Evolutionary conservation across 2,329 filamentous ascomycete species (phyloP).

Genomic region (Leptographium wingfieldii): DNA sequence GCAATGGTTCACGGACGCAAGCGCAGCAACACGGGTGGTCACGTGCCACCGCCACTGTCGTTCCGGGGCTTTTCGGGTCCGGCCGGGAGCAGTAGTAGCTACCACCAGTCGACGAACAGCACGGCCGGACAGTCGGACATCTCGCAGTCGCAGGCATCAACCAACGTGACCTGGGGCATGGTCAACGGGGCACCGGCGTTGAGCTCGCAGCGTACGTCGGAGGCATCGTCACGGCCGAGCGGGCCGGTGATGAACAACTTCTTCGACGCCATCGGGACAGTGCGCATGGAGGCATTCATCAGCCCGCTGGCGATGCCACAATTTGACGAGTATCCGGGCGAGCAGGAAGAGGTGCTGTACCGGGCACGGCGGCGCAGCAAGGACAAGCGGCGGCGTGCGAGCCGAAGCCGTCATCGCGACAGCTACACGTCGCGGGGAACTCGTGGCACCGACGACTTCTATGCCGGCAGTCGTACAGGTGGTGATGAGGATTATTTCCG

Average conservation of each 20-base stretch:
- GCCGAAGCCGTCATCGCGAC: slow-evolving; percentile 38
- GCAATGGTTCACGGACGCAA: slow-evolving; percentile 58
- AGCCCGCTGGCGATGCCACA: slow-evolving; percentile 38
- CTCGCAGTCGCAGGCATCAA: slow-evolving; percentile 31
- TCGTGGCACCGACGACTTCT: slow-evolving; percentile 34
- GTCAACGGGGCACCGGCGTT: slow-evolving; percentile 3
- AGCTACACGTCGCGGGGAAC: slow-evolving; percentile 34
- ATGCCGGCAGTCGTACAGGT: slow-evolving; percentile 32
- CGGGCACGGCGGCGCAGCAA: slow-evolving; percentile 40
- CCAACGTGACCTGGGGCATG: slow-evolving; percentile 23
- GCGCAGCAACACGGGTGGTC: slow-evolving; percentile 77
- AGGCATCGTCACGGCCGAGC: slow-evolving; percentile 37
- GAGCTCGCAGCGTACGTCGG: slow-evolving; percentile 38
- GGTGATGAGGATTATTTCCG: slow-evolving; percentile 42
- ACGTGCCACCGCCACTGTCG: slow-evolving; percentile 54
- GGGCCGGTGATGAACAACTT: slow-evolving; percentile 39
- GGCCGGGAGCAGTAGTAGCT: slow-evolving; percentile 23
- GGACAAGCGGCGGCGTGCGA: slow-evolving; percentile 37
- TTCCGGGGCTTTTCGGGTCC: slow-evolving; percentile 68
- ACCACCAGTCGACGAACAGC: slow-evolving; percentile 39
- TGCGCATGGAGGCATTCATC: slow-evolving; percentile 97
- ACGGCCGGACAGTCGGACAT: slow-evolving; percentile 48
- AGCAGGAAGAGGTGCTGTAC: slow-evolving; percentile 36
- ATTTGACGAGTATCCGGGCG: slow-evolving; percentile 33
- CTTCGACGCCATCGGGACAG: slow-evolving; percentile 79